Evolutionary conservation across 2,329 filamentous ascomycete species (phyloP).

Genomic region (Claviceps sorghi): DNA sequence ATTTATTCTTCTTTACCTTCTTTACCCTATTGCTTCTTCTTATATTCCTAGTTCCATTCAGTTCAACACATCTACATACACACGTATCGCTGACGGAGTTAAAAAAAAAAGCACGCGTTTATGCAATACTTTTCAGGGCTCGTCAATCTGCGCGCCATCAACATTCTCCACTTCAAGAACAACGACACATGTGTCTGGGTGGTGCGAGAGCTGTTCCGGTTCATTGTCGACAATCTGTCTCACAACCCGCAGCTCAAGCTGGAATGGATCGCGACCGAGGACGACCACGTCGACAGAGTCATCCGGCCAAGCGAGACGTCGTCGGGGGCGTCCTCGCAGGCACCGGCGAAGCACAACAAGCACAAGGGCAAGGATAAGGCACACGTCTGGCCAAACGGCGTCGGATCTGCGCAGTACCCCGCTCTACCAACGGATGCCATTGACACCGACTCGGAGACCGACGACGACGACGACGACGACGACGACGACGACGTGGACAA

Average conservation of each 20-base stretch:
- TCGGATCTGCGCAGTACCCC: constrained; percentile 12
- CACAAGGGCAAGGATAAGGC: constrained; percentile 21
- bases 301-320: constrained; percentile 23
- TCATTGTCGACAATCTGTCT: constrained; percentile 42
- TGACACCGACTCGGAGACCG: constrained; percentile 21
- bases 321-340: constrained; percentile 15
- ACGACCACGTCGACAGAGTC: constrained; percentile 34
- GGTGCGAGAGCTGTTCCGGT: constrained; percentile 41
- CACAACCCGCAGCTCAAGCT: constrained; percentile 41
- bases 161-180: constrained; percentile 38
- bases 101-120: constrained; percentile 35
- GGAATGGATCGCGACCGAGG: constrained; percentile 43
- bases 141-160: constrained; percentile 36
- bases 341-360: constrained; percentile 19
- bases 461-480: constrained; percentile 18
- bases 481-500: constrained; percentile 10
- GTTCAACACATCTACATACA: no score
- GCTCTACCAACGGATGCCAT: constrained; percentile 15
- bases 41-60: no score
- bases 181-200: constrained; percentile 43
- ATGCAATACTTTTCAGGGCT: constrained; percentile 37
- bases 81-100: no score
- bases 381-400: constrained; percentile 5
- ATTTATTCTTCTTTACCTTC: background rate
- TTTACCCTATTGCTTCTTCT: no score